Evolutionary conservation across 805 yeast species (phyloP).

Genomic region (Zygotorulaspora chibaensis): DNA sequence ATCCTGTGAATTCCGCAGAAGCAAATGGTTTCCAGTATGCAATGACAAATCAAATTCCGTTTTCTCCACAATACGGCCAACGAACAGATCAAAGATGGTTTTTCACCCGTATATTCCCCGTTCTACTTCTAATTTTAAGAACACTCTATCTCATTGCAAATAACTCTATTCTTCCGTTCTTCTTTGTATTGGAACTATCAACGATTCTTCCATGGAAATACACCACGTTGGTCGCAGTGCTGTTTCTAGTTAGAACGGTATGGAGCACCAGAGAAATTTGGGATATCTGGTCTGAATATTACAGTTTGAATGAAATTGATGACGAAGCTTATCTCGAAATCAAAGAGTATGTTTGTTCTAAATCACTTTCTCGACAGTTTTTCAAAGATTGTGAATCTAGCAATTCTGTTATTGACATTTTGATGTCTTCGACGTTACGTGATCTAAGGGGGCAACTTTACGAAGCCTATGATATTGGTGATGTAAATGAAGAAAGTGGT

Average conservation of each 20-base stretch:
- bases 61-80: neutral
- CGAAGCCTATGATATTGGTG: conserved; percentile 6
- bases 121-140: conserved; percentile 15
- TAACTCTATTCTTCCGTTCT: conserved; percentile 21
- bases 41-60: neutral
- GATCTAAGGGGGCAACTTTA: conserved; percentile 9
- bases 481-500: conserved; percentile 8
- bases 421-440: conserved; percentile 15
- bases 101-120: conserved; percentile 9
- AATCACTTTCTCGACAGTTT: conserved; percentile 5
- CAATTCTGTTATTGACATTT: conserved; percentile 11
- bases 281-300: conserved; percentile 27
- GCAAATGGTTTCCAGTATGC: neutral
- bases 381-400: conserved; percentile 7
- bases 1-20: neutral
- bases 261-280: conserved; percentile 26
- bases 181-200: conserved; percentile 21
- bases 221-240: conserved; percentile 13
- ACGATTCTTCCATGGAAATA: conserved; percentile 17
- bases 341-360: conserved; percentile 9
- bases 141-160: conserved; percentile 22
- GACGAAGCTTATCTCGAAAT: conserved; percentile 8
- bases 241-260: conserved; percentile 18
- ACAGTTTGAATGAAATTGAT: conserved; percentile 13
- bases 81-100: conserved; percentile 1